These are phyloP conservation scores for Limnanthes douglasii DNA, from an alignment of 345 rosid species.

Conservation along the genomic window DNA sequence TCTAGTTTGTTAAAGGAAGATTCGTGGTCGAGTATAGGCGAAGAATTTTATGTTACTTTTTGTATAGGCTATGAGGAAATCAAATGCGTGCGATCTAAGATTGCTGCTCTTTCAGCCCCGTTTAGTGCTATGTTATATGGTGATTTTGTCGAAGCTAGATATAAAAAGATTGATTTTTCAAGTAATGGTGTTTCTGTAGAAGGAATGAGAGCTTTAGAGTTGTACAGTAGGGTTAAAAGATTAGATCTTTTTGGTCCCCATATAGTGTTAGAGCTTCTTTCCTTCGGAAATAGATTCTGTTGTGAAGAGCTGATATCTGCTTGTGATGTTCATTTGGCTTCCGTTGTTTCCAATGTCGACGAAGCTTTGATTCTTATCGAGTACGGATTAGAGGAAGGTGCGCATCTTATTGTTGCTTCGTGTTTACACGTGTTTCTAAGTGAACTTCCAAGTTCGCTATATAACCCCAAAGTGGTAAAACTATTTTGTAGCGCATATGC, in stretches of 20 bases:
- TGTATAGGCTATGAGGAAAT: constrained; percentile 39
- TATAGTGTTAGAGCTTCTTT: constrained; percentile 60
- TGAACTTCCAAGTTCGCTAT: constrained; percentile 51
- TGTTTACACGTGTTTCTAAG: constrained; percentile 75
- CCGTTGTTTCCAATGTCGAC: constrained; percentile 29
- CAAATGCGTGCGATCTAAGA: constrained; percentile 34
- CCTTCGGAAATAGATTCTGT: constrained; percentile 70
- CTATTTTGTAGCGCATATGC: constrained; percentile 46
- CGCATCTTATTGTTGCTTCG: constrained; percentile 59
- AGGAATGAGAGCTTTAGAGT: constrained; percentile 66
- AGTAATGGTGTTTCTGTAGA: constrained; percentile 37
- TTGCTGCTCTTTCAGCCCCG: constrained; percentile 65
- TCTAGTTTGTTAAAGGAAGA: constrained; percentile 10
- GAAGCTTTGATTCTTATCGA: constrained; percentile 60
- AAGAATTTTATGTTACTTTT: constrained; percentile 33
- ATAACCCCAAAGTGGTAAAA: constrained; percentile 32
- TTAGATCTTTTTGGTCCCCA: constrained; percentile 37
- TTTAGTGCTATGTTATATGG: constrained; percentile 78
- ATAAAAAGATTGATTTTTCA: constrained; percentile 44
- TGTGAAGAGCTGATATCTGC: constrained; percentile 74
- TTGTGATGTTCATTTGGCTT: constrained; percentile 69
- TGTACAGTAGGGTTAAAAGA: constrained; percentile 52
- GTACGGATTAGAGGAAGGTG: constrained; percentile 58
- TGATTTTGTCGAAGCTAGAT: constrained; percentile 47
- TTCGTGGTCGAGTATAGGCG: constrained; percentile 22